Evolutionary conservation across 192 early-diverging fungal species (phyloP), one percentile per base, ranked within the genome.

Genomic region (Umbelopsis isabellina): DNA sequence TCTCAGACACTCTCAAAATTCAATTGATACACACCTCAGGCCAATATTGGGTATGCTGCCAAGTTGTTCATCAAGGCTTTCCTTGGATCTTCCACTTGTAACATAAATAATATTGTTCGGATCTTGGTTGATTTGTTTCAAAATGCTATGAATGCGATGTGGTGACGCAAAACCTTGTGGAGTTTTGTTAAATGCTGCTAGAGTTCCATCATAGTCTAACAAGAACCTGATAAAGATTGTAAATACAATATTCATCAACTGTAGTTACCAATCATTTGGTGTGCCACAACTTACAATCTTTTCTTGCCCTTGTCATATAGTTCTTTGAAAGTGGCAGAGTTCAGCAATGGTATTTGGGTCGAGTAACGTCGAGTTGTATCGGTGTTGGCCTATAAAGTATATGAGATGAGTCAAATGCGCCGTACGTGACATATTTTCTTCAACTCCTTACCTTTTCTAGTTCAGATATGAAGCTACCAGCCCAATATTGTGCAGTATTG

Each of bases 101-200:
- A 95, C 85, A 76, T 91, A 94, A 6, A 93, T 85, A 7, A 80
- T 51, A 69, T 94, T 95, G 27, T 72, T 67, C 5, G 91, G 89
- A 74, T 94, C 91, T 8, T 55, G 67, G 13, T 74, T 74, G 49
- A 95, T 73, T 25, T 76, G 70, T 22, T 71, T 64, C 44, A 95
- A 51, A 9, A 90, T 82, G 35, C 64, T 50, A 13, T 92, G 68
- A 81, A 94, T 85, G n/a, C 85, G 83, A 35, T 85, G 82, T 3
- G 81, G 80, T 35, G 91, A 87, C 0, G 88, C 73, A 18, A 85
- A 87, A 3, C 51, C 20, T 55, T 81, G 8, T 50, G 80, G 35
- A 66, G 89, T 37, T 69, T 84, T 72, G 79, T 88, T 73, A 52
- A 77, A 82, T 74, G 92, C 82, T 20, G 90, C 86, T 4, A 95